A percentile compares a stretch with the other conserved stretches of the same genome.
Evolutionary conservation across 2,329 filamentous ascomycete species (phyloP).

Genomic region (Penicillium sp.): DNA sequence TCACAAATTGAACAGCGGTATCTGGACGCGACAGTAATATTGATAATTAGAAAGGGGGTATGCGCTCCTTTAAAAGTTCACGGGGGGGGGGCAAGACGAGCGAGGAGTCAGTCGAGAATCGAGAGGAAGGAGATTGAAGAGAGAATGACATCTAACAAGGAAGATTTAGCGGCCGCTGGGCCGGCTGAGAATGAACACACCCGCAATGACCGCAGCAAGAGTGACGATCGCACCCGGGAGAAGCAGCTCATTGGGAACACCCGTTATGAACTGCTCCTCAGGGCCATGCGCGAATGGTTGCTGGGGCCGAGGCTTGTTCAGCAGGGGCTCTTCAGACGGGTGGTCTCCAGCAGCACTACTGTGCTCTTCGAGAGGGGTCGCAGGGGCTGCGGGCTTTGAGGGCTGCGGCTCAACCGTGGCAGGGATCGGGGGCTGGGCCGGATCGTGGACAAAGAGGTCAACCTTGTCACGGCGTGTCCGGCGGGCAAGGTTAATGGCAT

Average conservation of each 20-base stretch:
- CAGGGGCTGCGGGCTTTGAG: slow-evolving; percentile 51
- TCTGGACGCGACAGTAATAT: slow-evolving; percentile 25
- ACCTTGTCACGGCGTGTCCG: slow-evolving; percentile 83
- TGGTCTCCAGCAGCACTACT: slow-evolving; percentile 52
- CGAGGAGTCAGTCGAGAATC: slow-evolving; percentile 8
- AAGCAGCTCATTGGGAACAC: slow-evolving; percentile 89
- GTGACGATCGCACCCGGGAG: slow-evolving; percentile 92
- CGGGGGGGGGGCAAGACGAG: slow-evolving; percentile 3
- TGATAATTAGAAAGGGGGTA: slow-evolving; percentile 26
- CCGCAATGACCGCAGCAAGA: slow-evolving; percentile 89
- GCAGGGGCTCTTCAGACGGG: slow-evolving; percentile 44
- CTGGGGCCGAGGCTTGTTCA: slow-evolving; percentile 43
- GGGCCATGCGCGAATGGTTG: slow-evolving; percentile 46
- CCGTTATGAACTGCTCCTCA: slow-evolving; percentile 77
- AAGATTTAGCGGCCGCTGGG: slow-evolving; percentile 49
- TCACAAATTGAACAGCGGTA: slow-evolving; percentile 24
- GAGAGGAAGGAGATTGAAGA: slow-evolving; percentile 10
- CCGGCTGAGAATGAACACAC: slow-evolving; percentile 84
- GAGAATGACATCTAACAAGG: not conserved
- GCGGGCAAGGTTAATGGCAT: slow-evolving; percentile 81
- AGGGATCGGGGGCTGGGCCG: slow-evolving; percentile 78
- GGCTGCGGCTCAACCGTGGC: slow-evolving; percentile 61
- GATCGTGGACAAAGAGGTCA: slow-evolving; percentile 93
- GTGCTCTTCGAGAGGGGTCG: slow-evolving; percentile 42
- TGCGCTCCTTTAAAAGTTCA: slow-evolving; percentile 18